phyloP scores from a whole-genome alignment of 371 early-diverging fungal species.

The Umbelopsis sp. region DNA sequence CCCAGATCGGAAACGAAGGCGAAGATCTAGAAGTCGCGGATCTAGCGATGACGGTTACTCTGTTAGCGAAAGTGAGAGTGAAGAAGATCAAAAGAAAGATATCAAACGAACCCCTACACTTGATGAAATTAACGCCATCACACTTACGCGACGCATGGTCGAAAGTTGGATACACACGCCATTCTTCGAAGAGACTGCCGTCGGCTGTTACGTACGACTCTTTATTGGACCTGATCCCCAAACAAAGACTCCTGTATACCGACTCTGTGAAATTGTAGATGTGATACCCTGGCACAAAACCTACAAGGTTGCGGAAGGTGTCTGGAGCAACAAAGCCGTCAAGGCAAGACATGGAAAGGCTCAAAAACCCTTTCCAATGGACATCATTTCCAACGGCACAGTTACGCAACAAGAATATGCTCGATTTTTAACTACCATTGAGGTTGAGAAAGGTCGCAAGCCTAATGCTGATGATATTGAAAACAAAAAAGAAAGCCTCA shows the following conservation, averaged over 20 bases:
- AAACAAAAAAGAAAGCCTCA: conserved; percentile 58
- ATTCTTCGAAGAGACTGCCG: conserved; percentile 68
- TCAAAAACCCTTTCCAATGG: conserved; percentile 72
- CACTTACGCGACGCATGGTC: conserved; percentile 62
- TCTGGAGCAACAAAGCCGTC: conserved; percentile 64
- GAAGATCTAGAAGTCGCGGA: conserved; percentile 14
- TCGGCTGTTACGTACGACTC: conserved; percentile 67
- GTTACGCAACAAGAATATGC: conserved; percentile 69
- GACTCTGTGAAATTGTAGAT: conserved; percentile 66
- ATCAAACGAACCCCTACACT: conserved; percentile 56
- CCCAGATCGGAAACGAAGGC: conserved; percentile 33
- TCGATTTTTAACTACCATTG: conserved; percentile 55
- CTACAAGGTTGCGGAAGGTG: conserved; percentile 61
- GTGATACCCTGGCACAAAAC: conserved; percentile 62
- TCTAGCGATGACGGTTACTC: conserved; percentile 12
- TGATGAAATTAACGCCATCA: conserved; percentile 64
- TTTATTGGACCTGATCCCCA: conserved; percentile 61
- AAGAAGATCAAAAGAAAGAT: conserved; percentile 33
- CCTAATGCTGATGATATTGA: conserved; percentile 58
- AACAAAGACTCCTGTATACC: conserved; percentile 53
- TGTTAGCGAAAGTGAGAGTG: conserved; percentile 24
- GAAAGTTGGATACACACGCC: conserved; percentile 78
- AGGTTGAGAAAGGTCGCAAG: conserved; percentile 53
- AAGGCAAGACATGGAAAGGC: conserved; percentile 70
- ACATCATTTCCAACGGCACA: conserved; percentile 70